These are phyloP conservation scores for Puya raimondii DNA, from an alignment of 176 grass and related monocot species.

Conservation along the genomic window DNA sequence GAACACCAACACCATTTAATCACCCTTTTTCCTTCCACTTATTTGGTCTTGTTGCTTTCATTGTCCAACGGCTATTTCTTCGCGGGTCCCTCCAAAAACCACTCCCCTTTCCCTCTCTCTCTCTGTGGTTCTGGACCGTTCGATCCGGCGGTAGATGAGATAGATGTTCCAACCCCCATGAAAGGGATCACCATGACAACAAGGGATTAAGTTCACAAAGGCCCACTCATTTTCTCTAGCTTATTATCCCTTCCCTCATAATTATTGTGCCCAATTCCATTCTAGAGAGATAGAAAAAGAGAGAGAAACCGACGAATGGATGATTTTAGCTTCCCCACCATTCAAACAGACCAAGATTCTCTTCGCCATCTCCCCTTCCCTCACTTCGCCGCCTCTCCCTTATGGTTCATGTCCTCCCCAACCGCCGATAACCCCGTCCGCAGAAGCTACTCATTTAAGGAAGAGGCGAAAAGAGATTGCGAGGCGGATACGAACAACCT, in stretches of 20 bases:
- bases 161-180: background rate
- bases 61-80: no score
- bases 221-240: background rate
- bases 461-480: background rate
- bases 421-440: constrained; percentile 18
- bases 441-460: constrained; percentile 28
- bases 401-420: constrained; percentile 46
- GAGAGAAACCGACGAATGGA: constrained; percentile 38
- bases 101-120: background rate
- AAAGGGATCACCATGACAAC: background rate
- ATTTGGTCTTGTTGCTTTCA: no score
- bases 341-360: constrained; percentile 33
- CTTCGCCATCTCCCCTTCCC: constrained; percentile 34
- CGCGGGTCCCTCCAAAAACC: background rate
- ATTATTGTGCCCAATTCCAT: background rate
- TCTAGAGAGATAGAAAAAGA: constrained; percentile 7
- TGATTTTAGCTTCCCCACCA: constrained; percentile 68
- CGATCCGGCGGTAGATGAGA: background rate
- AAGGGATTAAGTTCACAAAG: background rate
- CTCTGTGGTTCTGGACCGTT: no score
- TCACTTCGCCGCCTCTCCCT: constrained; percentile 39
- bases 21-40: no score
- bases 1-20: no score
- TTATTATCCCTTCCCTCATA: background rate
- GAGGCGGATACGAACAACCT: background rate